phyloP scores from a whole-genome alignment of 805 yeast species.

The Ascoidea tarda region DNA sequence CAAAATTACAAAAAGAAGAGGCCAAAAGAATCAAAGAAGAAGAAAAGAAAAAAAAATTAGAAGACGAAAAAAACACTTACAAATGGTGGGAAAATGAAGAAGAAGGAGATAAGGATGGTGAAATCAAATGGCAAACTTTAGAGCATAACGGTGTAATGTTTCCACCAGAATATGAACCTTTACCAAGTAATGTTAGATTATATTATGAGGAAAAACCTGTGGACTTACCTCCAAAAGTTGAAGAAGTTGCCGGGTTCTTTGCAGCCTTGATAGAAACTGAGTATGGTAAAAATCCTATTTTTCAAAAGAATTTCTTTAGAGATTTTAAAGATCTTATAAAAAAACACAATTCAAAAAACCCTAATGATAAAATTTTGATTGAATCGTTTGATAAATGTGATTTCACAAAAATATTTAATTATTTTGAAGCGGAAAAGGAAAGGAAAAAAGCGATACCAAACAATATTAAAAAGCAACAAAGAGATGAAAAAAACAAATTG shows the following conservation, averaged over 20 bases:
- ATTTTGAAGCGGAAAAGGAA: slow-evolving; percentile 56
- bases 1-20: slow-evolving; percentile 2
- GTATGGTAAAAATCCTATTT: slow-evolving; percentile 76
- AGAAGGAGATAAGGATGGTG: slow-evolving; percentile 41
- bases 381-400: slow-evolving; percentile 57
- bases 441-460: slow-evolving; percentile 55
- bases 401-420: slow-evolving; percentile 56
- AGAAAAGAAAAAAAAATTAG: slow-evolving; percentile 17
- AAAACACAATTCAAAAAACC: slow-evolving; percentile 51
- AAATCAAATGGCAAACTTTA: slow-evolving; percentile 73
- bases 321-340: slow-evolving; percentile 62
- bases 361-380: slow-evolving; percentile 23
- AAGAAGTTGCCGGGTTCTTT: slow-evolving; percentile 92
- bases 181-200: slow-evolving; percentile 65
- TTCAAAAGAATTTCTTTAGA: slow-evolving; percentile 73
- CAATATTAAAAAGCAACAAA: slow-evolving; percentile 63
- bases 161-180: slow-evolving; percentile 83
- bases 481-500: slow-evolving; percentile 54
- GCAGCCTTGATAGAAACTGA: slow-evolving; percentile 83
- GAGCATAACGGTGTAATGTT: slow-evolving; percentile 86
- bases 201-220: slow-evolving; percentile 70
- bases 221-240: slow-evolving; percentile 61
- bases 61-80: slow-evolving; percentile 37
- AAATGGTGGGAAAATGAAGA: slow-evolving; percentile 76
- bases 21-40: slow-evolving; percentile 10